phyloP scores from a whole-genome alignment of 345 rosid genomes.

The Hirschfeldia incana region DNA sequence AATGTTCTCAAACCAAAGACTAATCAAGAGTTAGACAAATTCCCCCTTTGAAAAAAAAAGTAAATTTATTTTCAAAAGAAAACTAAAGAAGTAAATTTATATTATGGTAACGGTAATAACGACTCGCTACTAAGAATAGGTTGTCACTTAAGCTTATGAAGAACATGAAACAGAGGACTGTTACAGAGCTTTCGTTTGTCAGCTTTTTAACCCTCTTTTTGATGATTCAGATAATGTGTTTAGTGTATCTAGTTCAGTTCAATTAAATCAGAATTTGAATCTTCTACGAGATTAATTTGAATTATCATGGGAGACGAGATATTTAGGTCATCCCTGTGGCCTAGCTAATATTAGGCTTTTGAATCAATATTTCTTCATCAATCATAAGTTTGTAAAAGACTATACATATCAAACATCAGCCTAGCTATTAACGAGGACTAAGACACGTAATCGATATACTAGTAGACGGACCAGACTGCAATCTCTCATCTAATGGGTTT shows the following conservation, averaged over 20 bases:
- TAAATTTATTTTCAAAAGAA: too few relatives aligned
- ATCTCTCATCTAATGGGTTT: conserved; percentile 3
- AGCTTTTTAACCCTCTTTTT: background rate
- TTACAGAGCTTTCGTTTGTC: background rate
- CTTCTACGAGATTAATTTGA: background rate
- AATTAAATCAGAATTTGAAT: background rate
- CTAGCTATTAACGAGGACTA: conserved; percentile 4
- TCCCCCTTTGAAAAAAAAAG: too few relatives aligned
- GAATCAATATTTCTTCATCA: background rate
- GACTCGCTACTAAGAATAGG: background rate
- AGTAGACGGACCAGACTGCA: conserved; percentile 5
- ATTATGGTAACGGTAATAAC: too few relatives aligned
- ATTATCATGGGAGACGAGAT: background rate
- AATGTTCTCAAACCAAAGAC: too few relatives aligned
- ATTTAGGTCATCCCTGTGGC: background rate
- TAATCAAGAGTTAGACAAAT: too few relatives aligned
- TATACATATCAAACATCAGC: background rate
- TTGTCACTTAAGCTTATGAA: background rate
- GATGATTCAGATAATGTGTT: background rate
- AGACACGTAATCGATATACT: conserved; percentile 9
- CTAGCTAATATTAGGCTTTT: background rate
- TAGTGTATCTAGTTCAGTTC: background rate
- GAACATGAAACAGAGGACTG: background rate
- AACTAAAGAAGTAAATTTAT: too few relatives aligned
- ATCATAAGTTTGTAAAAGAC: background rate